Conservation (phyloP, 441 rosid species). For the Iberis amara region DNA sequence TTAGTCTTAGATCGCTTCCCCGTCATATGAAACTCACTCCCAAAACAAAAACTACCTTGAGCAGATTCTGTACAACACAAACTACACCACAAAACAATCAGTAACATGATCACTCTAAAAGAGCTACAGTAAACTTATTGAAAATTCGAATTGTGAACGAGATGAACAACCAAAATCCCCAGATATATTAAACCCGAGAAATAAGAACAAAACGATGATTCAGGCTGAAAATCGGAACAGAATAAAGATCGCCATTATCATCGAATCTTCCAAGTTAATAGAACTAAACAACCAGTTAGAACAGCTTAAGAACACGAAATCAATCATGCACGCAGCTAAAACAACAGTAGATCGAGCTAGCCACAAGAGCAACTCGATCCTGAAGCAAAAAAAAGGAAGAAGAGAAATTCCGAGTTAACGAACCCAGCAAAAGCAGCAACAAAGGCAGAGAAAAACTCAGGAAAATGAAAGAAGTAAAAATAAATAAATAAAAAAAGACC, state of each 20-base stretch:
- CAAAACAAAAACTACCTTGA: conserved; percentile 12
- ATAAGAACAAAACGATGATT: too few relatives aligned
- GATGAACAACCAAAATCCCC: conserved; percentile 4
- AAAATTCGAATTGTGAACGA: neutral
- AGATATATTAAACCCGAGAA: too few relatives aligned
- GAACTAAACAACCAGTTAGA: conserved; percentile 17
- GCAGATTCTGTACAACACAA: conserved; percentile 27
- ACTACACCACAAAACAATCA: too few relatives aligned
- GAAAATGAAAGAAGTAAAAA: neutral
- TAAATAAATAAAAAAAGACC: neutral
- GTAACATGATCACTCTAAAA: neutral
- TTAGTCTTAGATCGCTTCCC: conserved; percentile 67
- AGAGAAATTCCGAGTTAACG: neutral
- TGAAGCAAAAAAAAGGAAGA: neutral
- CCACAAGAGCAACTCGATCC: neutral
- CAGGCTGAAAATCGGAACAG: neutral
- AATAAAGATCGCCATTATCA: conserved; percentile 1
- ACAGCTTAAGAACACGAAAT: conserved; percentile 23
- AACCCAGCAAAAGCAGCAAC: neutral
- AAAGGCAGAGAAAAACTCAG: neutral
- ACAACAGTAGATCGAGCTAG: conserved; percentile 11
- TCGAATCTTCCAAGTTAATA: neutral
- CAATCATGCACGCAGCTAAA: conserved; percentile 21
- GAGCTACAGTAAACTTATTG: neutral
- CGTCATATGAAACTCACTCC: conserved; percentile 34